Conservation (phyloP, 805 yeast species). For the Saturnispora silvae region DNA sequence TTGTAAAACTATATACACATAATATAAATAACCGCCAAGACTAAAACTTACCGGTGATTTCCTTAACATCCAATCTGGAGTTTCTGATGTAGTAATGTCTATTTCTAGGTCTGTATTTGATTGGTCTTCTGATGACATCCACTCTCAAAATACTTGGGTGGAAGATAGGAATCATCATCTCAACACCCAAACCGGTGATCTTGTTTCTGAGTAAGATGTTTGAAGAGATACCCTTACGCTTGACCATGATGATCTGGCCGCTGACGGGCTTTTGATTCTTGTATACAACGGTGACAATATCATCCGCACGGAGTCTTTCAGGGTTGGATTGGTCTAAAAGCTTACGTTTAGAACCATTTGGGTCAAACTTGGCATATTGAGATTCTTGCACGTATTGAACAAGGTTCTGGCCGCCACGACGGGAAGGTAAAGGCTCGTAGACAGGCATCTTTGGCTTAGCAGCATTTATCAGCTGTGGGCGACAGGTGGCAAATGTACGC, state of each 20-base stretch:
- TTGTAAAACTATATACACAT: not conserved
- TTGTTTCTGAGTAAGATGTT: conserved; percentile 77
- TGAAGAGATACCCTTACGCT: conserved; percentile 61
- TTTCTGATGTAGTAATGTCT: conserved; percentile 87
- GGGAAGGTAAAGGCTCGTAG: conserved; percentile 39
- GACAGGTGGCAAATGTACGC: conserved; percentile 8
- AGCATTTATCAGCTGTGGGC: no score
- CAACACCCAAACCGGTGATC: conserved; percentile 75
- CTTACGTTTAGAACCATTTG: conserved; percentile 54
- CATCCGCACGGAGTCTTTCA: conserved; percentile 64
- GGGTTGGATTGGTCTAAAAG: conserved; percentile 38
- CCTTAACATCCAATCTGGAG: conserved; percentile 65
- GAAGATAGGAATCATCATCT: conserved; percentile 67
- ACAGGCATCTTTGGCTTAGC: conserved; percentile 23
- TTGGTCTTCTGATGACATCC: conserved; percentile 69
- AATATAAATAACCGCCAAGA: conserved; percentile 1
- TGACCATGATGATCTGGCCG: conserved; percentile 73
- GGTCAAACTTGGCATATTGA: conserved; percentile 53
- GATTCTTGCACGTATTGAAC: conserved; percentile 39
- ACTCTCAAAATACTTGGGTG: conserved; percentile 69
- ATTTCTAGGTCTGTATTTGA: conserved; percentile 62
- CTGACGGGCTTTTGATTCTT: conserved; percentile 54
- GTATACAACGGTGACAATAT: conserved; percentile 66
- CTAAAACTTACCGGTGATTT: conserved; percentile 27
- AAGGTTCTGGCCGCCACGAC: conserved; percentile 36